Percentiles rank a stretch among this genome's conserved stretches.
Evolutionary conservation across 2,329 filamentous ascomycete genomes (phyloP).

Genomic region (Sporothrix inflata): DNA sequence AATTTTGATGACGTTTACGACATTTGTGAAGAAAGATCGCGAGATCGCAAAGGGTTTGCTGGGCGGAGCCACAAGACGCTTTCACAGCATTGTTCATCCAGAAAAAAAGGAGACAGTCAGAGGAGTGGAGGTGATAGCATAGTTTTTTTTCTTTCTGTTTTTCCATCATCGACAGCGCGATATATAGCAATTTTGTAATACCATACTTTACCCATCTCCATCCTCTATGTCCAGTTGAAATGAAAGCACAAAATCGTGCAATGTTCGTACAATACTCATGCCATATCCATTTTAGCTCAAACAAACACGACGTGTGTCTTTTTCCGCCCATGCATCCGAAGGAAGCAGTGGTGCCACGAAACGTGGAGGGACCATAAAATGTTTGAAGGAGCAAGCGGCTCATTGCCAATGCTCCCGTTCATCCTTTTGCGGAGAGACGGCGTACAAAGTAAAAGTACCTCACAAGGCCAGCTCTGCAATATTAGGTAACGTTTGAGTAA

Average conservation of each 20-base stretch:
- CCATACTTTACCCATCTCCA: slow-evolving; percentile 21
- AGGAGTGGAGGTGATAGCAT: slow-evolving; percentile 5
- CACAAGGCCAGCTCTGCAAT: neutral
- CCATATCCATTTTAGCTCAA: neutral
- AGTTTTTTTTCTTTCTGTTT: neutral
- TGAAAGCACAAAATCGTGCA: neutral
- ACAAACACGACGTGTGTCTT: neutral
- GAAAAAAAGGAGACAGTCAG: neutral
- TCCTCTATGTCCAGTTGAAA: neutral
- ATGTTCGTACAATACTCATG: neutral
- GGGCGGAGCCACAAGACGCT: neutral
- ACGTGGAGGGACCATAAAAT: neutral
- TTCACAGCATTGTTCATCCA: neutral
- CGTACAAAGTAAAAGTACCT: neutral
- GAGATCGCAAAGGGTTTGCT: neutral
- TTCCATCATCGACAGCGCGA: neutral
- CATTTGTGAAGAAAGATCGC: slow-evolving; percentile 16
- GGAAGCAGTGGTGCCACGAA: neutral
- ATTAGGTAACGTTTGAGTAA: neutral
- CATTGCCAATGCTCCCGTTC: neutral
- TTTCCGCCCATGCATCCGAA: neutral
- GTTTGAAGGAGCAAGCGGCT: neutral
- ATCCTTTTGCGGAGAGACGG: neutral
- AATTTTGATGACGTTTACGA: slow-evolving; percentile 16
- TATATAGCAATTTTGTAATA: slow-evolving; percentile 25